Percentiles rank a stretch among this genome's conserved stretches.
Conservation (phyloP, 2,329 filamentous ascomycete genomes). For the Nemania bipapillata region DNA sequence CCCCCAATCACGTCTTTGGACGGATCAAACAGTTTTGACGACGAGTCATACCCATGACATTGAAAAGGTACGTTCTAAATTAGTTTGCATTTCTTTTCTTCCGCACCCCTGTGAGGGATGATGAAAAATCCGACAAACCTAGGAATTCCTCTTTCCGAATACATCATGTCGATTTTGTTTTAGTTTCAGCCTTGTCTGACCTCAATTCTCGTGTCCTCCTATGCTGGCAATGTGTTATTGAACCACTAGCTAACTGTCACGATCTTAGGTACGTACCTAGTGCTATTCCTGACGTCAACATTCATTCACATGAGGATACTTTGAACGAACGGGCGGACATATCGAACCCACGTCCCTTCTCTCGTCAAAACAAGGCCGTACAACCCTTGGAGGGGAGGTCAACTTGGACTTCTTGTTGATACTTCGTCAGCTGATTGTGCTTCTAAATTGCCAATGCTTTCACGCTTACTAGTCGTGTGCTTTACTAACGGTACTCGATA, state of each 20-base stretch:
- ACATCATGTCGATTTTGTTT: conserved; percentile 72
- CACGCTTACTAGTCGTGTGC: conserved; percentile 42
- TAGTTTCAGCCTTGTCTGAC: conserved; percentile 78
- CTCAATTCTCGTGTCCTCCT: conserved; percentile 44
- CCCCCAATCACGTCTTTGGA: not conserved
- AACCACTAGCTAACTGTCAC: conserved; percentile 32
- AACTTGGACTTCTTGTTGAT: conserved; percentile 69
- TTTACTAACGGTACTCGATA: conserved; percentile 46
- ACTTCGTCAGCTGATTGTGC: conserved; percentile 72
- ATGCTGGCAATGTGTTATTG: conserved; percentile 33
- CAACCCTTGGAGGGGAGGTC: conserved; percentile 67
- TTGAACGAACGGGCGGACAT: conserved; percentile 79
- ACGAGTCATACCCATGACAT: not conserved
- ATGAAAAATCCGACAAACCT: conserved; percentile 69
- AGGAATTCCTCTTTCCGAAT: conserved; percentile 77
- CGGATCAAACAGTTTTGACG: not conserved
- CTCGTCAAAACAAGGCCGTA: conserved; percentile 68
- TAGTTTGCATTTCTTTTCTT: not conserved
- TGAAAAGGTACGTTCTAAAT: conserved; percentile 34
- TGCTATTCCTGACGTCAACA: conserved; percentile 37
- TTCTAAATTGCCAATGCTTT: conserved; percentile 28
- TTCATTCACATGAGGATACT: conserved; percentile 65
- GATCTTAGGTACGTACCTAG: conserved; percentile 57
- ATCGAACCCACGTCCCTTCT: conserved; percentile 64
- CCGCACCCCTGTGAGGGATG: conserved; percentile 56